Evolutionary conservation across 2,329 filamentous ascomycete genomes (phyloP).

Genomic region (Ceratocystis harringtonii): DNA sequence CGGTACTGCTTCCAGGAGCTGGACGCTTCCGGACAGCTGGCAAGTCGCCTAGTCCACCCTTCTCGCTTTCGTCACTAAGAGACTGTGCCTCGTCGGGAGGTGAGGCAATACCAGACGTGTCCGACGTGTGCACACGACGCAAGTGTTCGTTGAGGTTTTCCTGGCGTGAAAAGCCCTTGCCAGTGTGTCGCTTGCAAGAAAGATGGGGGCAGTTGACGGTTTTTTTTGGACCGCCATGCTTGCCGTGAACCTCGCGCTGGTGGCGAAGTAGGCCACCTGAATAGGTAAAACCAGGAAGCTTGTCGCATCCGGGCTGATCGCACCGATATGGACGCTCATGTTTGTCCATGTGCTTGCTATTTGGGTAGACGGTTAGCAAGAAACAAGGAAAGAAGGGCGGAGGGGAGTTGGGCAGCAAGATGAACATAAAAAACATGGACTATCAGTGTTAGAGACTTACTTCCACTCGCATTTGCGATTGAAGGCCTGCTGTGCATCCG

Average conservation of each 20-base stretch:
- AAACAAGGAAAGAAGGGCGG: not conserved
- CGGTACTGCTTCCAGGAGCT: not conserved
- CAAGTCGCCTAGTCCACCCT: constrained; percentile 19
- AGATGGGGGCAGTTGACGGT: constrained; percentile 71
- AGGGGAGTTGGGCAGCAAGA: not conserved
- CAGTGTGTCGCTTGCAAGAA: constrained; percentile 78
- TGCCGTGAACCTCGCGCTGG: constrained; percentile 83
- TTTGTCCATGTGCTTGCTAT: constrained; percentile 95
- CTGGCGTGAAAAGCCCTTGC: constrained; percentile 79
- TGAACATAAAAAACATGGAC: not conserved
- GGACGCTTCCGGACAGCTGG: constrained; percentile 8
- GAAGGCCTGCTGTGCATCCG: constrained; percentile 50
- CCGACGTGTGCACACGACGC: constrained; percentile 68
- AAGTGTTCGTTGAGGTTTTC: constrained; percentile 92
- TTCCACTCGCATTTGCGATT: constrained; percentile 85
- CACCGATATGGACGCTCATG: constrained; percentile 91
- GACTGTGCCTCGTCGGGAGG: constrained; percentile 25
- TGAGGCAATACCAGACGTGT: constrained; percentile 37
- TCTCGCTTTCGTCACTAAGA: constrained; percentile 34
- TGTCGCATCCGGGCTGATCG: constrained; percentile 66
- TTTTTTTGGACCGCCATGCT: constrained; percentile 78
- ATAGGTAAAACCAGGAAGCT: constrained; percentile 88
- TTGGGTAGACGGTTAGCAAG: constrained; percentile 20
- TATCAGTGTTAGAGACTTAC: constrained; percentile 39
- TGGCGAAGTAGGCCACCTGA: constrained; percentile 79